Evolutionary conservation across 106 monocot genomes (phyloP).

Genomic region (Iris macrosiphon): DNA sequence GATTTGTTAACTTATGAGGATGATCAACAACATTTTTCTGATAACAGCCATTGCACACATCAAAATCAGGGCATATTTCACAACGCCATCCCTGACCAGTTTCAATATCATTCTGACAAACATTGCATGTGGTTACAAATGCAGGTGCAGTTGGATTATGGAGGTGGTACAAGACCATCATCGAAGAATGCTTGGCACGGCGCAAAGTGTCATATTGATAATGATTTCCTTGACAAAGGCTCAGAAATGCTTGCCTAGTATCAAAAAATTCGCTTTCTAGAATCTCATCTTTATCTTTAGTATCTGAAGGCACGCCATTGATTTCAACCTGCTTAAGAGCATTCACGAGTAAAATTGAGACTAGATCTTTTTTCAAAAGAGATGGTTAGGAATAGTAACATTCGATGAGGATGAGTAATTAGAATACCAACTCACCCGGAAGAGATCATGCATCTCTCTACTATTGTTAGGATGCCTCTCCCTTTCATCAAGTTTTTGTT

Average conservation of each 20-base stretch:
- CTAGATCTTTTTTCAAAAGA: background rate
- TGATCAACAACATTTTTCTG: conserved; percentile 73
- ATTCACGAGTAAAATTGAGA: conserved; percentile 3
- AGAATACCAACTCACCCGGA: conserved; percentile 38
- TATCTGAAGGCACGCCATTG: conserved; percentile 53
- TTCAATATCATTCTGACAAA: conserved; percentile 82
- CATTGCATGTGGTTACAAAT: conserved; percentile 87
- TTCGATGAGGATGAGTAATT: background rate
- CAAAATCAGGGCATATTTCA: conserved; percentile 91
- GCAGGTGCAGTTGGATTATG: conserved; percentile 98
- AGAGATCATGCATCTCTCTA: conserved; percentile 66
- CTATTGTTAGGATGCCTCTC: conserved; percentile 70
- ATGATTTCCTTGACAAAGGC: conserved; percentile 96
- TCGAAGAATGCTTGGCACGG: conserved; percentile 96
- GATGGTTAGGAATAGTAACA: background rate
- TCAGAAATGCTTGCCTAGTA: conserved; percentile 89
- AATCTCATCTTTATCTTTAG: conserved; percentile 93
- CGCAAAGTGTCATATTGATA: conserved; percentile 97
- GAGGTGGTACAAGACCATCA: conserved; percentile 97
- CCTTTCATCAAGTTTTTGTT: conserved; percentile 73
- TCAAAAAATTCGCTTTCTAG: conserved; percentile 96
- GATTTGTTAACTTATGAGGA: conserved; percentile 79
- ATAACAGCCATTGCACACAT: conserved; percentile 82
- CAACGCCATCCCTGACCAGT: conserved; percentile 94
- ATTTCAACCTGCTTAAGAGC: conserved; percentile 63